A percentile compares a stretch with the other conserved stretches of the same genome.
phyloP scores from a whole-genome alignment of 2,329 filamentous ascomycete genomes.

The Aspergillus sp. region DNA sequence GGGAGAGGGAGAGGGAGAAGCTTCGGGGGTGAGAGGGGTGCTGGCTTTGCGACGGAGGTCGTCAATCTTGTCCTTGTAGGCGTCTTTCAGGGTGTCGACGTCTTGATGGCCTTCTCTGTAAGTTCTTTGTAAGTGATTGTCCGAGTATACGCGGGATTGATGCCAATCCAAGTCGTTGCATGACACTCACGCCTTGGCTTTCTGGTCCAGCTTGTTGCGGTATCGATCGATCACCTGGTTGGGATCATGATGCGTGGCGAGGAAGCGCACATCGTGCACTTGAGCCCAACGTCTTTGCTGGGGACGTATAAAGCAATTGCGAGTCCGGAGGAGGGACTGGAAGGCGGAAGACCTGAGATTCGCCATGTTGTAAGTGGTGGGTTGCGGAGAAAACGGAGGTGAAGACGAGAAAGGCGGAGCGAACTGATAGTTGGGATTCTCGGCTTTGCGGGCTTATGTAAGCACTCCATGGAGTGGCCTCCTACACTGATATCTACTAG shows the following conservation, averaged over 20 bases:
- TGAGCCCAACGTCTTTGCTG: constrained; percentile 82
- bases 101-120: constrained; percentile 63
- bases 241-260: constrained; percentile 72
- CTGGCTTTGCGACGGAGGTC: constrained; percentile 67
- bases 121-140: constrained; percentile 25
- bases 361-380: constrained; percentile 44
- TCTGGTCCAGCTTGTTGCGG: constrained; percentile 76
- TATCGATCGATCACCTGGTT: constrained; percentile 77
- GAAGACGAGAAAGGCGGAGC: constrained; percentile 2
- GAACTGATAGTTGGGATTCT: neutral
- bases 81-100: constrained; percentile 64
- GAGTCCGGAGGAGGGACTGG: constrained; percentile 45
- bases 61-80: constrained; percentile 81
- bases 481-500: too few relatives aligned
- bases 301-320: constrained; percentile 27
- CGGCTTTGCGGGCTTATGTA: neutral
- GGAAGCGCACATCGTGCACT: constrained; percentile 87
- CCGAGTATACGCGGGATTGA: neutral
- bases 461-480: neutral
- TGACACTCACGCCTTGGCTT: constrained; percentile 64
- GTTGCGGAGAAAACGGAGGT: constrained; percentile 1
- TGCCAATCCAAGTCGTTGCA: neutral
- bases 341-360: constrained; percentile 50
- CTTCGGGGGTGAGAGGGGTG: constrained; percentile 49
- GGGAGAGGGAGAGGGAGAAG: constrained; percentile 28